These are phyloP conservation scores for Solanum lignicaule DNA, from an alignment of 257 asterid genomes.

Conservation along the genomic window DNA sequence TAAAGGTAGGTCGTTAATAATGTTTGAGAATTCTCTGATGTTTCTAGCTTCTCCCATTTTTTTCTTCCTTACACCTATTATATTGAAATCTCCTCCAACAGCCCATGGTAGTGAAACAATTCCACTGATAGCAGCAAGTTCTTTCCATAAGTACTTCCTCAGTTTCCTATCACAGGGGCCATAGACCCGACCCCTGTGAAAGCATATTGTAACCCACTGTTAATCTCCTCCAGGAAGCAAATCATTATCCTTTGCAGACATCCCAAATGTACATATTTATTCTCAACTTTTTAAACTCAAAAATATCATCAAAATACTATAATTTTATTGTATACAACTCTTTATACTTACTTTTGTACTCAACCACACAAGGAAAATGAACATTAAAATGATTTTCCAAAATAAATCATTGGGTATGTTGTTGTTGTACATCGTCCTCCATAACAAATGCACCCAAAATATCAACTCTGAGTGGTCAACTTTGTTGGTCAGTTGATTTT, in stretches of 20 bases:
- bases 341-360: not conserved
- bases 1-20: not conserved
- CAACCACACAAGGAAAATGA: not conserved
- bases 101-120: not conserved
- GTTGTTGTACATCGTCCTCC: not conserved
- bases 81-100: not conserved
- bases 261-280: not conserved
- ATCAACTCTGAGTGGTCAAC: not conserved
- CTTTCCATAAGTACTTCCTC: not conserved
- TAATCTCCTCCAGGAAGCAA: not conserved
- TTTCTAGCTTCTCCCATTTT: not conserved
- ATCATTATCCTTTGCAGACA: not conserved
- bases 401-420: not conserved
- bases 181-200: not conserved
- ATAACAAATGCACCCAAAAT: not conserved
- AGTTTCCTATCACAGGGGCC: not conserved
- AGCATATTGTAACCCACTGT: not conserved
- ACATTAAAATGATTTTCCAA: not conserved
- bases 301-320: not conserved
- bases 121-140: not conserved
- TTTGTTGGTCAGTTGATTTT: not conserved
- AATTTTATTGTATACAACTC: not conserved
- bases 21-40: not conserved
- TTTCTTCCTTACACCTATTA: not conserved
- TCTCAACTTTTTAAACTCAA: not conserved